Evolutionary conservation across 1,284 basidiomycete species (phyloP).

Genomic region (Ustilago trichophora): DNA sequence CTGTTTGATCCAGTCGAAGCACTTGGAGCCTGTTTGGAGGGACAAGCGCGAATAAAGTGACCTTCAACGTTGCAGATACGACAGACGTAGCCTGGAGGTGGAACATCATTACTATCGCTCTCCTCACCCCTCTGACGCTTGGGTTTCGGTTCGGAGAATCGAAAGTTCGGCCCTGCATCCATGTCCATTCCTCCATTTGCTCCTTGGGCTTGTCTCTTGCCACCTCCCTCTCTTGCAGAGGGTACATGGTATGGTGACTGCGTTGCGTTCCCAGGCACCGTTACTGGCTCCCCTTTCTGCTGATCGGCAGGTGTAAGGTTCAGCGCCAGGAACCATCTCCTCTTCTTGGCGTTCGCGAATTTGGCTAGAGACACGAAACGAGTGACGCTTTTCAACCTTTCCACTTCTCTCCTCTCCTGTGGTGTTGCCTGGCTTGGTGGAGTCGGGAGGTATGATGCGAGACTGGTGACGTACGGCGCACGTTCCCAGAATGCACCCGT

Average conservation of each 20-base stretch:
- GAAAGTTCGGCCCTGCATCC: conserved; percentile 31
- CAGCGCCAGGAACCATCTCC: conserved; percentile 62
- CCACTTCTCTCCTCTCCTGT: neutral
- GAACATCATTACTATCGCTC: conserved; percentile 29
- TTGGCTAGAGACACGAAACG: conserved; percentile 58
- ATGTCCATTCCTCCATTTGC: neutral
- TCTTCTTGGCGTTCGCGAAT: conserved; percentile 58
- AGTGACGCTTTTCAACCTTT: conserved; percentile 31
- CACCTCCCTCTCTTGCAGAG: no score
- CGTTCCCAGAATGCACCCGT: conserved; percentile 62
- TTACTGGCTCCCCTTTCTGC: conserved; percentile 3
- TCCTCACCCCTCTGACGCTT: conserved; percentile 10
- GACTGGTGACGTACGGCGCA: conserved; percentile 52
- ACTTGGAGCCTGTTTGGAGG: conserved; percentile 10
- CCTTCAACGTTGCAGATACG: conserved; percentile 40
- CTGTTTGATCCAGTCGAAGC: neutral
- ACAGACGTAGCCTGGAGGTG: conserved; percentile 54
- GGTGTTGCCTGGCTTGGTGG: neutral
- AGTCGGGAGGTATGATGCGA: conserved; percentile 18
- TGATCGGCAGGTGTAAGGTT: conserved; percentile 38
- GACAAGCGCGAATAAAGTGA: conserved; percentile 51
- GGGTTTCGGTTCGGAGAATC: conserved; percentile 17
- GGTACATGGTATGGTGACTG: conserved; percentile 30
- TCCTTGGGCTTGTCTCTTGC: conserved; percentile 2
- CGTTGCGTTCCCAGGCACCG: conserved; percentile 25